Percentiles rank a stretch among this genome's conserved stretches.
Conservation (phyloP, 2,329 filamentous ascomycete species). For the Ophiognomonia clavigignenti-juglandacearum region DNA sequence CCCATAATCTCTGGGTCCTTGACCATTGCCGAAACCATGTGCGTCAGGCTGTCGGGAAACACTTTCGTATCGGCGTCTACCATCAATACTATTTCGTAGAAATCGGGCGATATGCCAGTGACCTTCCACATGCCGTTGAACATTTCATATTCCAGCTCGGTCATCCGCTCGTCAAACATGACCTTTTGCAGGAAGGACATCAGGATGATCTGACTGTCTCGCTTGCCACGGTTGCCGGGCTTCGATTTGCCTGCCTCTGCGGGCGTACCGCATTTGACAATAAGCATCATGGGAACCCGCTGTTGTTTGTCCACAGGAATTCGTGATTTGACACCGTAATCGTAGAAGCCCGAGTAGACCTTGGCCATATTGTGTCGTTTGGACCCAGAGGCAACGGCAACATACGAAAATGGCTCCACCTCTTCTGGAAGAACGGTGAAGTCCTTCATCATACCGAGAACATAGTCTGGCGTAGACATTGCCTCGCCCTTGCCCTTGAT, state of each 20-base stretch:
- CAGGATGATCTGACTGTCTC: slow-evolving; percentile 96
- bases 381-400: slow-evolving; percentile 89
- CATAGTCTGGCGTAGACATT: slow-evolving; percentile 83
- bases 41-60: slow-evolving; percentile 94
- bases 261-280: slow-evolving; percentile 93
- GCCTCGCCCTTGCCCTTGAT: slow-evolving; percentile 93
- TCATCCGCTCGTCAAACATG: slow-evolving; percentile 99
- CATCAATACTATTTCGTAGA: slow-evolving; percentile 97
- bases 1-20: slow-evolving; percentile 99
- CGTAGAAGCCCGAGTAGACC: slow-evolving; percentile 96
- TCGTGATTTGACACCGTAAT: slow-evolving; percentile 77
- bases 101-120: slow-evolving; percentile 95
- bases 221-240: slow-evolving; percentile 95
- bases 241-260: slow-evolving; percentile 78
- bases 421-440: slow-evolving; percentile 74
- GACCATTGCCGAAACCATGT: slow-evolving; percentile 99
- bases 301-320: slow-evolving; percentile 87
- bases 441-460: slow-evolving; percentile 91
- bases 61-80: slow-evolving; percentile 99
- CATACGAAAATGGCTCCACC: slow-evolving; percentile 88
- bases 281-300: slow-evolving; percentile 93
- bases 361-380: slow-evolving; percentile 99
- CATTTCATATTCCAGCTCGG: slow-evolving; percentile 98
- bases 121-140: slow-evolving; percentile 99
- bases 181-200: slow-evolving; percentile 99